Base-by-base conservation (phyloP, 495 filamentous ascomycete genomes). In the Daldinia decipiens region DNA sequence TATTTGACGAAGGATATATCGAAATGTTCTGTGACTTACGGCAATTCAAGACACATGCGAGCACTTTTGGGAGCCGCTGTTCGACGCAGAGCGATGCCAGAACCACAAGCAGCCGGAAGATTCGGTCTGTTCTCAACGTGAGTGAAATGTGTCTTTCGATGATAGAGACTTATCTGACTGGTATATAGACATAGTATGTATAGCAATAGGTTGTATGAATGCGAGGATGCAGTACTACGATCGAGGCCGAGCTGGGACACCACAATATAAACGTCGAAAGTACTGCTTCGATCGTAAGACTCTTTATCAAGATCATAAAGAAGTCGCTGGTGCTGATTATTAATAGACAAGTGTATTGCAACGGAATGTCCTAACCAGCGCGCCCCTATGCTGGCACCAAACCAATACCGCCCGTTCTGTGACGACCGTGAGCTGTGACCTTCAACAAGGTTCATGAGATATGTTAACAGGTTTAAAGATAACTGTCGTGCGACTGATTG, bases 361-460 rank as follows among this genome's bases (percentile, higher is more conserved):
- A 7, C 6, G 2, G 36, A 3, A 3, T 72, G 64, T 36, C 24
- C 29, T 17, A 12, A 68, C 1, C 0, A 36, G 59, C 53, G 70
- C 70, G 32, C 67, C 54, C 24, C 64, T 75, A 40, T 51, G 38
- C 2, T 27, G 60, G 29, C 29, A 5, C n/a, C 13, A 5, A 56
- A 67, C 55, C 2, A 67, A 70, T 79, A 78, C n/a, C 67, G 62
- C 0, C 34, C n/a, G 8, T 78, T 58, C 29, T 80, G 79, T 36
- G 61, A 59, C 15, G 36, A 68, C 0, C 79, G 79, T 80, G 29
- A 62, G 79, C 65, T 15, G 27, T 0, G 9, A 34, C n/a, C 15
- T 8, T 17, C 4, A 15, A 43, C 12, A 15, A 17, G 0, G n/a
- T 7, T 38, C 2, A 50, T 0, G 29, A 5, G 21, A 13, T 26